These are phyloP conservation scores for Dioscorea alata DNA, from an alignment of 106 monocot species.

Conservation along the genomic window DNA sequence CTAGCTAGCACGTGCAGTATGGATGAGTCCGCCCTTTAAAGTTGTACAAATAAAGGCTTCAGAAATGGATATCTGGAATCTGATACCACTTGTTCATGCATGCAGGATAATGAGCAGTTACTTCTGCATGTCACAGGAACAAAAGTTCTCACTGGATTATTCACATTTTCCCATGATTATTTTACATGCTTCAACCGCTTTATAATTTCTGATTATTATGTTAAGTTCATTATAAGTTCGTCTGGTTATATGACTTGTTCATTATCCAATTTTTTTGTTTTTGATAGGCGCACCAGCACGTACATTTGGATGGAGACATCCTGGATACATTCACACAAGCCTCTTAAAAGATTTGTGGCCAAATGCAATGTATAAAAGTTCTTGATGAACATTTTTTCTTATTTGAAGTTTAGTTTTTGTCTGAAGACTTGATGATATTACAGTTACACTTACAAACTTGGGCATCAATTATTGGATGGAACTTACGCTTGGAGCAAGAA, in stretches of 20 bases:
- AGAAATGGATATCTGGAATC: too few relatives aligned
- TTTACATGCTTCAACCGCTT: too few relatives aligned
- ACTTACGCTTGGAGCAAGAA: conserved; percentile 61
- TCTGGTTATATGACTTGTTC: not conserved
- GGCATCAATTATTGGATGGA: conserved; percentile 59
- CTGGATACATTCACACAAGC: conserved; percentile 86
- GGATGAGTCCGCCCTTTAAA: too few relatives aligned
- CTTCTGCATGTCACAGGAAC: too few relatives aligned
- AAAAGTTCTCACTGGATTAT: too few relatives aligned
- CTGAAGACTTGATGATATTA: not conserved
- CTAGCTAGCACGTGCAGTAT: too few relatives aligned
- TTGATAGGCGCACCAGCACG: conserved; percentile 78
- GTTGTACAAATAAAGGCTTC: too few relatives aligned
- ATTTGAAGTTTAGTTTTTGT: not conserved
- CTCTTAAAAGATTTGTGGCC: conserved; percentile 94
- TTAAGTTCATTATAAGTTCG: not conserved
- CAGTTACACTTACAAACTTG: conserved; percentile 86
- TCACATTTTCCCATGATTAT: too few relatives aligned
- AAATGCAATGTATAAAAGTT: conserved; percentile 45
- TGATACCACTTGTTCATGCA: too few relatives aligned
- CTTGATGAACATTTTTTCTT: not conserved
- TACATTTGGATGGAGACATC: conserved; percentile 95
- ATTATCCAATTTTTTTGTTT: not conserved
- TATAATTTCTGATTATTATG: not conserved
- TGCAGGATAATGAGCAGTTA: too few relatives aligned